Conservation (phyloP, 805 yeast species). For the Candida methanosorbosa region DNA sequence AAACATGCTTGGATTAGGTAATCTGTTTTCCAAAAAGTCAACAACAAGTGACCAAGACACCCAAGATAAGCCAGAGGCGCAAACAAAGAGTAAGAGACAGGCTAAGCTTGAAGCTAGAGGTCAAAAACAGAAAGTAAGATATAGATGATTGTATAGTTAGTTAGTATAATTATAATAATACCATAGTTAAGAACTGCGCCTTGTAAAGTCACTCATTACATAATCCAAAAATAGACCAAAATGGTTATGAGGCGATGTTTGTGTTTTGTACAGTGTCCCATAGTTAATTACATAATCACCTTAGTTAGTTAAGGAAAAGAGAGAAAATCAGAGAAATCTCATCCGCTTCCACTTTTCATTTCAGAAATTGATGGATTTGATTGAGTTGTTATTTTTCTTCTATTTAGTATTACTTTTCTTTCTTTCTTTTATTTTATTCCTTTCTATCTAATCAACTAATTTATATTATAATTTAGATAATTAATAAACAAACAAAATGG, state of each 20-base stretch:
- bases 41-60: constrained; percentile 11
- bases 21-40: no score
- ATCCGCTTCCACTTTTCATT: neutral
- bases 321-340: neutral
- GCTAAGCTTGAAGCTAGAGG: constrained; percentile 29
- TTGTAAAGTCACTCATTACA: no score
- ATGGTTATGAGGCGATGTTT: no score
- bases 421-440: constrained; percentile 7
- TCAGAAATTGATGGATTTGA: neutral
- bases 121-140: constrained; percentile 12
- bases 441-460: constrained; percentile 4
- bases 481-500: constrained; percentile 46
- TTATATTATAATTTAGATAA: constrained; percentile 10
- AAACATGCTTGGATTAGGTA: constrained; percentile 15
- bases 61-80: constrained; percentile 4
- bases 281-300: no score
- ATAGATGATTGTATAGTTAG: no score
- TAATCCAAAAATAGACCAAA: no score
- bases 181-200: no score
- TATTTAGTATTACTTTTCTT: neutral
- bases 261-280: no score
- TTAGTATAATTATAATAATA: no score
- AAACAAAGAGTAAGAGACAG: constrained; percentile 27
- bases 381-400: neutral
- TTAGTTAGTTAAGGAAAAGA: no score